Evolutionary conservation across 2,329 filamentous ascomycete genomes (phyloP), one percentile per base, ranked within the genome.

Genomic region (Hymenoscyphus albidus): DNA sequence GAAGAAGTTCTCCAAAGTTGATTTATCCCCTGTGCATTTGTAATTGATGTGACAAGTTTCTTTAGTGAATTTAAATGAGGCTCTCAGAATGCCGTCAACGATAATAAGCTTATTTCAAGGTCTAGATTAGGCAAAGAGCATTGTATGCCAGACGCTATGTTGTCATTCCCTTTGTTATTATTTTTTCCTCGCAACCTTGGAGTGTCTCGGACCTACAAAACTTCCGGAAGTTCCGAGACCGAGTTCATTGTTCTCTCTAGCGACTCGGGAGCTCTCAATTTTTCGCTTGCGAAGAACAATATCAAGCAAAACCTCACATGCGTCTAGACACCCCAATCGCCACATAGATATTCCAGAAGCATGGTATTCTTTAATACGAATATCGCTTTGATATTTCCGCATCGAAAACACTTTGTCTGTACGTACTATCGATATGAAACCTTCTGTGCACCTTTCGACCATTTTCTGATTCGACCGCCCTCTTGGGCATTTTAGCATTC

Each of bases 281-380:
- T 18, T 27, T 59, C 58, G 38, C 38, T 39, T 59, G 51, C 48
- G 10, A 55, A 63, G 59, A 63, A 67, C 65, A 68, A 64, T 63
- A 61, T 62, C 51, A 67, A 65, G 18, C 22, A 61, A 18, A 56
- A 61, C 58, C 60, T 58, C 38, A 51, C 35, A 48, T 31, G 10
- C 57, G 57, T n/a, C 16, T 39, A 62, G 42, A 64, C 61, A 63
- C 61, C 63, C 51, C 16, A 42, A 22, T 59, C 58, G 38, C 58
- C 58, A 59, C 38, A 40, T 39, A 14, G 18, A 16, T 14, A 10
- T 42, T 39, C 58, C 22, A 31, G 38, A 39, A 39, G 5, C 58
- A 42, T 42, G 14, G n/a, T 44, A 59, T 40, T 27, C 48, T 54
- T 54, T 54, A 54, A 54, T 27, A 27, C 22, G 22, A 27, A 13